Evolutionary conservation across 2,329 filamentous ascomycete genomes (phyloP), one percentile per base, ranked within the genome.

Genomic region (Neoarthrinium moseri): DNA sequence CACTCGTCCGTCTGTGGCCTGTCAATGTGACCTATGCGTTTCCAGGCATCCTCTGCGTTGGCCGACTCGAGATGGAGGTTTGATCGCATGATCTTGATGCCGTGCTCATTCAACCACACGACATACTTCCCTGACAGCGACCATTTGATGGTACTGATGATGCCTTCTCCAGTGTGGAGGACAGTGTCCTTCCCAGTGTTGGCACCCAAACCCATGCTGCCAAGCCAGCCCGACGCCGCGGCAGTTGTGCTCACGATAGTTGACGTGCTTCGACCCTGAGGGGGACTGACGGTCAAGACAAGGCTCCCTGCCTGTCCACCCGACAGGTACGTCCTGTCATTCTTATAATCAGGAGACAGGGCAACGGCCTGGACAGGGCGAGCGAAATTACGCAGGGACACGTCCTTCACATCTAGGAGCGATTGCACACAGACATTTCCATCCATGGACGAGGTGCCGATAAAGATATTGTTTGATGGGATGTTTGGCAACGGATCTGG

Each of bases 71-170:
- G 75, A 55, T 91, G 83, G 17, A 95, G 62, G 62, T 94, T 89
- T 4, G 90, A 90, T 29, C 94, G 83, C 91, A 97, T 97, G 50
- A 99, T 94, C 65, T 96, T 96, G 63, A 97, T 95, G 4, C 94
- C 94, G 59, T 95, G 87, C 66, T 99, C 94, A 59, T 97, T 99
- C 32, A 95, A 78, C 94, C 94, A 99, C 0, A 85, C 89, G 1
- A 96, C 87, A 60, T 91, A 97, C 68, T 87, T 94, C 1, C 94
- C 92, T 0, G 90, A 92, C 32, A 92, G 65, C 0, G 92, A 97
- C 91, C 92, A 99, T 65, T 95, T 92, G 60, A 99, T 94, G 4
- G 85, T 87, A 62, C 83, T 92, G 52, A 99, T 94, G 2, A 84
- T 82, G 4, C 94, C 94, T 69, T 99, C 95, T 3, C 94, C 94